Percentiles rank a stretch among this genome's conserved stretches.
phyloP scores from a whole-genome alignment of 495 filamentous ascomycete species.

The Penicillium odoratum region DNA sequence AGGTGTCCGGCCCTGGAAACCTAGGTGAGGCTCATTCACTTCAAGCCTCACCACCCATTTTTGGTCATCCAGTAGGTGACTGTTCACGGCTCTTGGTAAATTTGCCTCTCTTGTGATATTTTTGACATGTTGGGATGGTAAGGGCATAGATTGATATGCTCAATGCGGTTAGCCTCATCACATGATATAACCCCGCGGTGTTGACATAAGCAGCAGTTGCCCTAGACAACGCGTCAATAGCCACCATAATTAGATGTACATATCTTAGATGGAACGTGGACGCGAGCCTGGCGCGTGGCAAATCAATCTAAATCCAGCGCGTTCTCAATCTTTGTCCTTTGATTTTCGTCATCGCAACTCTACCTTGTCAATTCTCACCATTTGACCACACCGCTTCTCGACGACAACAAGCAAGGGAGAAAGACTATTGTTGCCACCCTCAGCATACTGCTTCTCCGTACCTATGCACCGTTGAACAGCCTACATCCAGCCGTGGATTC shows the following conservation, averaged over 20 bases:
- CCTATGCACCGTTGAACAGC: constrained; percentile 8
- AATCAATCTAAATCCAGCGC: neutral
- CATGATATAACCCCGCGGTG: constrained; percentile 8
- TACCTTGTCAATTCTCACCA: neutral
- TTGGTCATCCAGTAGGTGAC: too few species aligned
- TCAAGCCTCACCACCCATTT: too few species aligned
- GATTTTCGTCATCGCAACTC: neutral
- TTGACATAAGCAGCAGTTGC: constrained; percentile 23
- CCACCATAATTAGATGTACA: constrained; percentile 1
- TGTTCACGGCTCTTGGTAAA: too few species aligned
- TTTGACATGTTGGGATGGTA: too few species aligned
- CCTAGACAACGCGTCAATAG: constrained; percentile 27
- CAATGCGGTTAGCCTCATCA: constrained; percentile 2
- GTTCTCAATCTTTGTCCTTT: neutral
- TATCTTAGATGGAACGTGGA: constrained; percentile 1
- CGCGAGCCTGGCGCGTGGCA: constrained; percentile 10
- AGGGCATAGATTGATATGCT: too few species aligned
- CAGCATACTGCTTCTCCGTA: neutral
- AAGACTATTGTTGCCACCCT: neutral
- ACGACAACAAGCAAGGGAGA: constrained; percentile 16
- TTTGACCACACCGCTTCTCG: constrained; percentile 19
- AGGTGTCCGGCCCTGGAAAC: too few species aligned
- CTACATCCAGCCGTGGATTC: neutral
- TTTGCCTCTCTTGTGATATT: too few species aligned
- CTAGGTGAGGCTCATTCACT: too few species aligned